Evolutionary conservation across 139 green algal genomes (phyloP).

Genomic region (Volvox africanus): DNA sequence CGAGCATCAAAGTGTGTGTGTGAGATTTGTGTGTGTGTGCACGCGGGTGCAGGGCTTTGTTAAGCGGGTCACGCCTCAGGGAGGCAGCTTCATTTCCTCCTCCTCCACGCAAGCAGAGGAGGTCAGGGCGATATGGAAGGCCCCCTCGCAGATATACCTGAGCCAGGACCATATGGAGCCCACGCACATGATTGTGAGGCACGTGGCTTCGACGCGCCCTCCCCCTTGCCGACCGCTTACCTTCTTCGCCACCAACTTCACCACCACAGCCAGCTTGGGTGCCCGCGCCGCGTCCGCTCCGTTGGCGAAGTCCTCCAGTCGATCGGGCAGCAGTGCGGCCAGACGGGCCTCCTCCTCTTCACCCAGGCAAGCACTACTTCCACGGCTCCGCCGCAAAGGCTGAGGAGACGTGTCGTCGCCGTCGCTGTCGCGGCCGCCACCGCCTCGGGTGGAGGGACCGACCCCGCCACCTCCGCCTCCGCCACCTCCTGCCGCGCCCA

Average conservation of each 20-base stretch:
- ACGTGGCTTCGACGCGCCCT: no score
- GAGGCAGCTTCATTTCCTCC: no score
- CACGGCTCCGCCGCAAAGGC: not conserved
- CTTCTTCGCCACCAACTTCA: slow-evolving; percentile 15
- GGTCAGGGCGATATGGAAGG: no score
- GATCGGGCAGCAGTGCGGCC: not conserved
- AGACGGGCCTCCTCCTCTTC: not conserved
- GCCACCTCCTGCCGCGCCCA: not conserved
- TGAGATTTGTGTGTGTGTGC: no score
- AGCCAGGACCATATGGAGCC: no score
- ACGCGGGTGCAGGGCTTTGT: no score
- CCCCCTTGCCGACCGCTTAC: not conserved
- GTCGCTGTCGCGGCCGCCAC: not conserved
- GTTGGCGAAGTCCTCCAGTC: not conserved
- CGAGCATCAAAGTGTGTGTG: not conserved
- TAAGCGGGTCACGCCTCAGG: no score
- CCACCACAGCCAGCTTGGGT: not conserved
- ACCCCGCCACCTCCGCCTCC: not conserved
- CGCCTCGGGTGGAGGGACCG: not conserved
- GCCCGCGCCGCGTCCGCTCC: not conserved
- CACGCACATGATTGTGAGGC: no score
- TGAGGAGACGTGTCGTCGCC: not conserved
- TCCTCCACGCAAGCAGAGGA: no score
- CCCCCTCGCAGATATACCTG: no score
- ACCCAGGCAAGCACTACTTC: not conserved